phyloP scores from a whole-genome alignment of 306 rosid species.

The Acacia melanoxylon region DNA sequence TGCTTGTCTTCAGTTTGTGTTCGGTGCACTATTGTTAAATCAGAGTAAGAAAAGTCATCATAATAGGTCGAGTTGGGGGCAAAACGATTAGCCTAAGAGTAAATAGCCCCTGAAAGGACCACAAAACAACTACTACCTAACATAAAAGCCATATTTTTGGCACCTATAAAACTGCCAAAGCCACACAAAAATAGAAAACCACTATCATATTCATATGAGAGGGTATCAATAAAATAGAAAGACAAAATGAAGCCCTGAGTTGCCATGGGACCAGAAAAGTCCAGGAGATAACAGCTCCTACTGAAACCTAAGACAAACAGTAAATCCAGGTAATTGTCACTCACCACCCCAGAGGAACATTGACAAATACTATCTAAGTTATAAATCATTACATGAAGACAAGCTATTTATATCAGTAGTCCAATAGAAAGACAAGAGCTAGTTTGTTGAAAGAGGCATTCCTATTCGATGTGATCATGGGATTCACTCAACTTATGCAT shows the following conservation, averaged over 20 bases:
- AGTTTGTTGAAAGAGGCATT: background rate
- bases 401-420: background rate
- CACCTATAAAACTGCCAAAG: constrained; percentile 1
- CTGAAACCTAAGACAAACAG: background rate
- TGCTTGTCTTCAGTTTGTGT: background rate
- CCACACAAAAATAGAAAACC: background rate
- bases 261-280: background rate
- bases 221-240: constrained; percentile 4
- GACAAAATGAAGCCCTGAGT: background rate
- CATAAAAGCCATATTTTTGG: background rate
- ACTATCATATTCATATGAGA: background rate
- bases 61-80: background rate
- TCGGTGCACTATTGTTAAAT: background rate
- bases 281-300: background rate
- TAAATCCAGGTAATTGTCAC: constrained; percentile 3
- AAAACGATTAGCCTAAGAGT: background rate
- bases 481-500: background rate
- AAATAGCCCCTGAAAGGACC: background rate
- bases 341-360: background rate
- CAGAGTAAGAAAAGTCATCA: constrained; percentile 4
- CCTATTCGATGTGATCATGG: background rate
- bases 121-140: background rate
- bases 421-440: background rate
- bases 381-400: background rate
- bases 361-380: background rate